Evolutionary conservation across 768 basidiomycete genomes (phyloP), one percentile per base, ranked within the genome.

Genomic region (Porphyrellus cyaneotinctus): DNA sequence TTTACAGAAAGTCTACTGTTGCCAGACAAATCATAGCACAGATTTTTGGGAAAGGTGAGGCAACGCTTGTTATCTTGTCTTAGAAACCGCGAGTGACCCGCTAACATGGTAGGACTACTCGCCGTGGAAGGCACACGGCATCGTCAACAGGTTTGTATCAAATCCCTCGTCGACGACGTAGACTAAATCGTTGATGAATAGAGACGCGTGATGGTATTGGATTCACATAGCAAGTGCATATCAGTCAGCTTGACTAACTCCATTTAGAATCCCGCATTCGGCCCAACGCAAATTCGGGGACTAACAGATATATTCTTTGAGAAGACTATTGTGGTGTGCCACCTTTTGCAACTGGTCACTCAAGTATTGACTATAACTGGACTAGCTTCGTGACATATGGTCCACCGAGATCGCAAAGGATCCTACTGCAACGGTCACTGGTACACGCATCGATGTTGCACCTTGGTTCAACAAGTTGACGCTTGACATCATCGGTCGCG

Each of bases 221-320:
- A 6, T 13, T 14, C 23, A 1, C 22, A 5, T 17, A n/a, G 24
- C 37, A 24, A 4, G 4, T 26, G 42, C 31, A 45, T 23, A n/a
- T 33, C 18, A 31, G 23, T 22, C 11, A 23, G 14, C 11, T 36
- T 32, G 49, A 17, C 41, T 9, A 38, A 44, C 10, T 1, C 7
- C 15, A 14, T 33, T 10, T 36, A 75, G 84, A 87, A 86, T 55
- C 84, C 85, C 13, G 84, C 84, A 0, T 88, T 88, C 58, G 82
- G 84, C 2, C 73, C 75, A 3, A 67, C 75, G 1, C 83, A 85
- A 57, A 75, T 86, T 35, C 72, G 83, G 2, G 79, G 78, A 37
- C 60, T 85, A 11, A 82, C 82, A 0, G 73, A 72, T 12, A 78
- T 80, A 13, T 85, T 87, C 54, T 57, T 82, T 5, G 74, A 77